Evolutionary conservation across 2,329 filamentous ascomycete genomes (phyloP).

Genomic region (Falciphora oryzae): DNA sequence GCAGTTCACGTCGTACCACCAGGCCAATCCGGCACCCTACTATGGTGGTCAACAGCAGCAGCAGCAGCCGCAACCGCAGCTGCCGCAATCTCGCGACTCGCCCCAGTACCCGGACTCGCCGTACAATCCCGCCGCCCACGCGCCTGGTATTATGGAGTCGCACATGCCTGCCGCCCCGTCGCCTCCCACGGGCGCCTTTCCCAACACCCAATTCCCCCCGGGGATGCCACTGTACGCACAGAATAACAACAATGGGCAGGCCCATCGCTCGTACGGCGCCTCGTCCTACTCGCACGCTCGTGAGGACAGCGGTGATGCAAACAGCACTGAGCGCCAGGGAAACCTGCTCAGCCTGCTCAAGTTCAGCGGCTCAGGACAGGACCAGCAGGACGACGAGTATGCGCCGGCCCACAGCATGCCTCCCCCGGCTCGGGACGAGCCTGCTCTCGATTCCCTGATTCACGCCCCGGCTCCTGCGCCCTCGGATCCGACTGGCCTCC

Average conservation of each 20-base stretch:
- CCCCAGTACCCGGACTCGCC: conserved; percentile 15
- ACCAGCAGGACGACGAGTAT: conserved; percentile 2
- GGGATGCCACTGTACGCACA: conserved; percentile 20
- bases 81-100: conserved; percentile 2
- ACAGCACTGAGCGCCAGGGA: conserved; percentile 8
- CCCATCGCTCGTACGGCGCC: neutral
- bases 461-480: conserved; percentile 52
- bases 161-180: conserved; percentile 38
- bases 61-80: neutral
- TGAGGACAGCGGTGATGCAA: neutral
- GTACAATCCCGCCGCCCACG: conserved; percentile 19
- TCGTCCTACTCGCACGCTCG: conserved; percentile 1
- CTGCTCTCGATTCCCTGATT: conserved; percentile 31
- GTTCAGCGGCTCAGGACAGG: conserved; percentile 40
- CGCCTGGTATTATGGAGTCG: conserved; percentile 16
- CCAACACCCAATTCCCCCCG: conserved; percentile 32
- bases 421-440: conserved; percentile 17
- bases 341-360: conserved; percentile 56
- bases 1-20: conserved; percentile 25
- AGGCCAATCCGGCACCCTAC: conserved; percentile 22
- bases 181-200: conserved; percentile 35
- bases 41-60: conserved; percentile 17
- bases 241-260: conserved; percentile 2
- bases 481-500: conserved; percentile 51
- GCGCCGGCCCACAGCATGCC: conserved; percentile 3